Base-by-base conservation (phyloP, 1,284 basidiomycete species). In the Inonotus hispidus region DNA sequence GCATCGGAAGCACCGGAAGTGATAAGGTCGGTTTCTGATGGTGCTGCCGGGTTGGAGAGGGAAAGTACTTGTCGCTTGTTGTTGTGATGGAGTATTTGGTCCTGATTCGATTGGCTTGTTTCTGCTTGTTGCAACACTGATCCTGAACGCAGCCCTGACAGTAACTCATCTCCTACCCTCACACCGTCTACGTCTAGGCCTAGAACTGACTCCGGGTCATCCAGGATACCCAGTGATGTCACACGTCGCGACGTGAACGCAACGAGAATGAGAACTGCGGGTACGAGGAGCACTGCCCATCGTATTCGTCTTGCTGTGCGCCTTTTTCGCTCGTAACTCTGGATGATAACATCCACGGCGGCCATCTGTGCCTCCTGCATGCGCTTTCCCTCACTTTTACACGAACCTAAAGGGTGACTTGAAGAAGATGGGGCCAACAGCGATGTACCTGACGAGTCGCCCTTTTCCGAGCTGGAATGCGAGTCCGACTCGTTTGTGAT, bases 271-370 rank as follows among this genome's bases (percentile, higher is more conserved):
- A 89, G 75, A 23, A 75, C 65, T 10, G 83, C 64, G 11, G 85
- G 85, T 1, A 86, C 76, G 39, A 84, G 64, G 46, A 88, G 64
- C 53, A 84, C 75, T 2, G 79, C 73, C 77, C 78, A 81, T 65
- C 74, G 71, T 64, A 75, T 77, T 25, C 77, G 72, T 35, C 78
- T 76, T 8, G 74, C 77, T 14, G 71, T 71, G 19, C 72, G 71
- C 56, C 71, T 76, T 70, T 82, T 84, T 61, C 68, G 61, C n/a
- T 66, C 58, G 54, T 53, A 27, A 53, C 54, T 59, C 56, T 67
- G 60, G 10, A 60, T 64, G 46, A 38, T 63, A 59, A 60, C 45
- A 3, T 54, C 60, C 2, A 21, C 59, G 21, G 61, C 59, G 41
- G 64, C 65, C 25, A 61, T 53, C 54, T 56, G 45, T 19, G 56